phyloP scores from a whole-genome alignment of 179 eudicot species.

The Silene vulgaris region DNA sequence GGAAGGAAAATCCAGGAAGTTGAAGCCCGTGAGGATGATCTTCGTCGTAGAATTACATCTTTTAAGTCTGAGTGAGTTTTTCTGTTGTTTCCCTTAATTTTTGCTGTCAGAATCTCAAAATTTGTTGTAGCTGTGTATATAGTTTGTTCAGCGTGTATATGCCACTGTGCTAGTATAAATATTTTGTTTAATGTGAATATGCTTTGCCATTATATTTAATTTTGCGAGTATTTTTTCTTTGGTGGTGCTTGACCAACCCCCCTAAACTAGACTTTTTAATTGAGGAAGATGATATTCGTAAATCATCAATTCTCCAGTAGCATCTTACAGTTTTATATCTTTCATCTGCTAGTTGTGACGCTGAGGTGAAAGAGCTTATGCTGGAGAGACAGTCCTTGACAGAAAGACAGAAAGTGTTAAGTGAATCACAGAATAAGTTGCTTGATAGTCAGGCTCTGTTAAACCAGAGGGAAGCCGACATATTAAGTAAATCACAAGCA shows the following conservation, averaged over 20 bases:
- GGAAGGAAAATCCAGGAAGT: conserved; percentile 85
- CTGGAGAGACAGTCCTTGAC: conserved; percentile 64
- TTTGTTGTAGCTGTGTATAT: neutral
- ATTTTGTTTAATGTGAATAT: too few relatives aligned
- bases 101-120: neutral
- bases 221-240: neutral
- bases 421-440: conserved; percentile 60
- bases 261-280: neutral
- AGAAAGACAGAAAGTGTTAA: conserved; percentile 63
- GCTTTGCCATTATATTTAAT: neutral
- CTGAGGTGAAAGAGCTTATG: conserved; percentile 64
- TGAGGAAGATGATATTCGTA: neutral
- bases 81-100: neutral
- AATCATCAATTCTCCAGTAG: neutral
- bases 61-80: conserved; percentile 71
- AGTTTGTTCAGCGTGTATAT: neutral
- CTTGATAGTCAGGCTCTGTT: conserved; percentile 74
- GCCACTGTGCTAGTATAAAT: too few relatives aligned
- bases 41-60: conserved; percentile 58
- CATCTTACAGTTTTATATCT: conserved; percentile 10
- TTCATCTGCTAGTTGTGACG: conserved; percentile 51
- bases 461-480: conserved; percentile 71
- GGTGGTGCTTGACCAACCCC: too few relatives aligned
- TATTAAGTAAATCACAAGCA: conserved; percentile 52
- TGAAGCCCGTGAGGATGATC: conserved; percentile 96